Base-by-base conservation (phyloP, 495 filamentous ascomycete genomes). In the Cryomyces antarcticus region DNA sequence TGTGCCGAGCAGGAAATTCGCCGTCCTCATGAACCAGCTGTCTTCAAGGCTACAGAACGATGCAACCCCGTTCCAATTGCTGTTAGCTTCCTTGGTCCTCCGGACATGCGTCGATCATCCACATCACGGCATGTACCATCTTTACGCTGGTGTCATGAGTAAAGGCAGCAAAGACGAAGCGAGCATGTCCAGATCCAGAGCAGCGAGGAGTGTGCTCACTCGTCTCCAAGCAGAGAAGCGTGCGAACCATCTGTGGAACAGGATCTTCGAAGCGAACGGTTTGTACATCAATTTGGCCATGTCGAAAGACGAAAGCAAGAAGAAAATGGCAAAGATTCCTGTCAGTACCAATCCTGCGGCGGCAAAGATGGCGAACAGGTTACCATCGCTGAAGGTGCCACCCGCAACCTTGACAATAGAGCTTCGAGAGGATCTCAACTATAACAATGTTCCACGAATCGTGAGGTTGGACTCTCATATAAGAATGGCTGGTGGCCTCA, bases 61-160 rank as follows among this genome's bases (percentile, higher is more conserved):
- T 27, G 43, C 57, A 4, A 65, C 70, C 34, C 58, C 61, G 2
- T 99, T 99, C 53, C 92, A 99, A 51, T 57, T 57, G 12, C 62
- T 86, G 4, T 69, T 99, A 11, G 73, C 66, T 13, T 58, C 67
- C 1, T 60, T 96, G 31, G 74, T 95, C 10, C 69, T 76, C 46
- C 69, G 77, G 7, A 89, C 96, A 43, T 94, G 86, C 54, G 64
- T 66, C 7, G 85, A 99, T 28, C 89, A 99, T 57, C 89, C 89
- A 1, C 92, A 85, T 58, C 89, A 99, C 52, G 82, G 82, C 35
- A 87, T 94, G 76, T 88, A 95, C 54, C 86, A 95, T 42, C 84
- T 99, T 17, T 92, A 84, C 62, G 77, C 85, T 6, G 76, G 78
- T 31, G 76, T 68, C 43, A 84, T 72, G 51, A 74, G 71, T 12